Evolutionary conservation across 2,329 filamentous ascomycete genomes (phyloP).

Genomic region (Beauveria brongniartii): DNA sequence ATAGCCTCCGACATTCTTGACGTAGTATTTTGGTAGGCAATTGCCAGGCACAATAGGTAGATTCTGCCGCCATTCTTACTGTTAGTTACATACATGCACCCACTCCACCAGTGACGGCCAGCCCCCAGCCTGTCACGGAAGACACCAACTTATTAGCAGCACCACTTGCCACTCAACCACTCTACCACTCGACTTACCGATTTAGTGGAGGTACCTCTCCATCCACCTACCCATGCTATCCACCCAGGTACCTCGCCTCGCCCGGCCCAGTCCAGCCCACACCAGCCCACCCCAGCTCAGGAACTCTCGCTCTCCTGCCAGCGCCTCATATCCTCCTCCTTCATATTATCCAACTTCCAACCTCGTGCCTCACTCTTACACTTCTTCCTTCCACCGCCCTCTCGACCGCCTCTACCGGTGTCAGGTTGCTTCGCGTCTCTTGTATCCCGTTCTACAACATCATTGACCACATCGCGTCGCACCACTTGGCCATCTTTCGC

Average conservation of each 20-base stretch:
- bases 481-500: conserved; percentile 5
- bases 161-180: neutral
- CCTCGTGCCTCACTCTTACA: conserved; percentile 1
- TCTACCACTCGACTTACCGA: too few species aligned
- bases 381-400: neutral
- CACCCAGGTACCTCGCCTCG: neutral
- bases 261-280: neutral
- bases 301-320: neutral
- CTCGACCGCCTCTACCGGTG: neutral
- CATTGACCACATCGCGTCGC: neutral
- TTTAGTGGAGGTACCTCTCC: too few species aligned
- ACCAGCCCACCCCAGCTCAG: neutral
- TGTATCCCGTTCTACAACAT: neutral
- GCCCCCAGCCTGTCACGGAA: neutral
- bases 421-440: neutral
- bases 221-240: too few species aligned
- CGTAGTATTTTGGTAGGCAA: too few species aligned
- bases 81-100: too few species aligned
- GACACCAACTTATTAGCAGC: neutral
- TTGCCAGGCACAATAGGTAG: too few species aligned
- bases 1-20: too few species aligned
- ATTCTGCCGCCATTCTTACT: too few species aligned
- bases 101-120: neutral
- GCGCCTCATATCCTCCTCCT: neutral
- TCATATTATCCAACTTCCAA: conserved; percentile 1